A percentile compares a stretch with the other conserved stretches of the same genome.
phyloP scores from a whole-genome alignment of 305 asterid species.

The Withania somnifera region DNA sequence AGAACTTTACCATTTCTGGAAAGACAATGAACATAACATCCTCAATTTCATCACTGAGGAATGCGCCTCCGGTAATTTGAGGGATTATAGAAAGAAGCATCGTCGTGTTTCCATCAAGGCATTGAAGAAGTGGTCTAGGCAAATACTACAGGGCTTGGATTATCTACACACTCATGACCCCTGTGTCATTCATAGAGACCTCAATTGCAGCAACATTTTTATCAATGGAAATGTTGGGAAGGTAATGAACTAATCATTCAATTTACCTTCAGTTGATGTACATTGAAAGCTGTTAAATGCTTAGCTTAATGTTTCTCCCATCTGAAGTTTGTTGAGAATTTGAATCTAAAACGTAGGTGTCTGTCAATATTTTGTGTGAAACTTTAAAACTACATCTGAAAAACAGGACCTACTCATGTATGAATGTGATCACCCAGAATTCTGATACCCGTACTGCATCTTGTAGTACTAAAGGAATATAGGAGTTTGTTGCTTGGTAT shows the following conservation, averaged over 20 bases:
- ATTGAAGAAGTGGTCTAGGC: conserved; percentile 19
- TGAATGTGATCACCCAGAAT: background rate
- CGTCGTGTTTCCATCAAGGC: conserved; percentile 9
- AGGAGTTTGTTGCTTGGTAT: too few relatives aligned
- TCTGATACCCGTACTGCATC: too few relatives aligned
- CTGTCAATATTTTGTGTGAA: background rate
- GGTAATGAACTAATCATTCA: background rate
- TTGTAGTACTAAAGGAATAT: too few relatives aligned
- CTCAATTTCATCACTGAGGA: conserved; percentile 17
- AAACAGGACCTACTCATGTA: background rate
- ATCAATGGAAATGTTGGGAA: conserved; percentile 16
- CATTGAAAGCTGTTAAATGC: background rate
- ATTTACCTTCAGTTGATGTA: background rate
- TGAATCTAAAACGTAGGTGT: background rate
- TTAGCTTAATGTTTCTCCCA: background rate
- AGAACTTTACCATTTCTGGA: conserved; percentile 14
- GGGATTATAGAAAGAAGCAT: conserved; percentile 18
- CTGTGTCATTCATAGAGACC: conserved; percentile 19
- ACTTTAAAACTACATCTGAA: background rate
- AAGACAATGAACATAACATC: conserved; percentile 7
- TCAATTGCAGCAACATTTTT: conserved; percentile 19
- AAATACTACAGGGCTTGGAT: conserved; percentile 9
- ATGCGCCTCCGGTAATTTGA: conserved; percentile 13
- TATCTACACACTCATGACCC: conserved; percentile 20
- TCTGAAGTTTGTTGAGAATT: background rate